These are phyloP conservation scores for Globisporangium splendens DNA, from an alignment of 352 stramenopile genomes.

Conservation along the genomic window DNA sequence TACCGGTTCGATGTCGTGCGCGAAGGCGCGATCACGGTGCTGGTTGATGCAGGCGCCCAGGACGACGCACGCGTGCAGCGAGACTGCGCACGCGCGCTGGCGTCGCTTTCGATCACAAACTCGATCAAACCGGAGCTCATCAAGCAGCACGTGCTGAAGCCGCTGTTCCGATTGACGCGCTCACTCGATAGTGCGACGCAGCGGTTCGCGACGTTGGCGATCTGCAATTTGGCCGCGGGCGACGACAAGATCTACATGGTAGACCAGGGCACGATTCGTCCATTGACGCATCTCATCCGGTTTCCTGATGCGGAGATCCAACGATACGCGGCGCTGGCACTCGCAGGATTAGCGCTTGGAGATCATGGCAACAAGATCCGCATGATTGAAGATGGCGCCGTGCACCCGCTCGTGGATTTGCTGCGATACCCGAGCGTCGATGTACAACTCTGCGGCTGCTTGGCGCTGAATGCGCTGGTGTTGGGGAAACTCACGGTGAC, in stretches of 20 bases:
- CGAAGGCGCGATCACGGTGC: constrained; percentile 76
- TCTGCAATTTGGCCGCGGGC: constrained; percentile 90
- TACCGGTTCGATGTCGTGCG: constrained; percentile 88
- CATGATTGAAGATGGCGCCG: constrained; percentile 90
- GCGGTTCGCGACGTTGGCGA: constrained; percentile 92
- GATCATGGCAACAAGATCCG: constrained; percentile 91
- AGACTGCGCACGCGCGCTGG: constrained; percentile 89
- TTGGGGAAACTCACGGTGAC: constrained; percentile 83
- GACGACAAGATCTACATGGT: constrained; percentile 90
- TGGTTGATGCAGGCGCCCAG: constrained; percentile 66
- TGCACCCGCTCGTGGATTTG: constrained; percentile 91
- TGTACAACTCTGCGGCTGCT: constrained; percentile 90
- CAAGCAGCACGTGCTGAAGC: constrained; percentile 71
- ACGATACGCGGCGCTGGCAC: constrained; percentile 89
- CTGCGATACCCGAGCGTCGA: constrained; percentile 92
- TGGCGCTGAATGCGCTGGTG: constrained; percentile 90
- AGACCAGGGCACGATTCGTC: constrained; percentile 89
- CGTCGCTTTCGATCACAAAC: constrained; percentile 87
- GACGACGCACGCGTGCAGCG: constrained; percentile 92
- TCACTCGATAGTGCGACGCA: constrained; percentile 92
- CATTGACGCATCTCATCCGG: constrained; percentile 91
- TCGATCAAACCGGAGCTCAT: constrained; percentile 85
- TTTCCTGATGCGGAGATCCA: constrained; percentile 97
- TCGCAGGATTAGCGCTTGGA: constrained; percentile 91
- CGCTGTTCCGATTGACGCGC: constrained; percentile 92